Evolutionary conservation across 2,329 filamentous ascomycete species (phyloP).

Genomic region (Orbilia ellipsospora): DNA sequence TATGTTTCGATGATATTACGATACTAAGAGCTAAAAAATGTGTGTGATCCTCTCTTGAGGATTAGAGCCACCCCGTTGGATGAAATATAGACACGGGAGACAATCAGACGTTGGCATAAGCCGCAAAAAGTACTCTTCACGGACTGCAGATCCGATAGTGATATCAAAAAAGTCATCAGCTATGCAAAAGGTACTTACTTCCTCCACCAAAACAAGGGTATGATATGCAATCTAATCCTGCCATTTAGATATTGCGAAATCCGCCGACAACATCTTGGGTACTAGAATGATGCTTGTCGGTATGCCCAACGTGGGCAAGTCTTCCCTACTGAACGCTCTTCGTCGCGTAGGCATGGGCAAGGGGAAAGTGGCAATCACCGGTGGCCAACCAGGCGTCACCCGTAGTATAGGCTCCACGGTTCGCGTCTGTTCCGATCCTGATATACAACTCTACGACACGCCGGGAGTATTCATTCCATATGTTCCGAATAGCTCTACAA

Average conservation of each 20-base stretch:
- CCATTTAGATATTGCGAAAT: slow-evolving; percentile 54
- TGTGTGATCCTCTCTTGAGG: slow-evolving; percentile 46
- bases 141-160: slow-evolving; percentile 65
- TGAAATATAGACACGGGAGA: slow-evolving; percentile 64
- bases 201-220: no score
- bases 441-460: slow-evolving; percentile 86
- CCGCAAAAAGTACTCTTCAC: slow-evolving; percentile 69
- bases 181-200: slow-evolving; percentile 56
- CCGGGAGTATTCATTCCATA: slow-evolving; percentile 96
- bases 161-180: slow-evolving; percentile 63
- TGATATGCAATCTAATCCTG: background rate
- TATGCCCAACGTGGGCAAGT: slow-evolving; percentile 98
- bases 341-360: slow-evolving; percentile 74
- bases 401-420: slow-evolving; percentile 84
- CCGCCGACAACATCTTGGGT: slow-evolving; percentile 75
- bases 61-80: slow-evolving; percentile 28
- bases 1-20: no score
- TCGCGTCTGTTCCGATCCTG: slow-evolving; percentile 74
- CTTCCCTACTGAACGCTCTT: slow-evolving; percentile 88
- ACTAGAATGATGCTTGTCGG: slow-evolving; percentile 87
- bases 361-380: slow-evolving; percentile 81
- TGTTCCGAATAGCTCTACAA: slow-evolving; percentile 82
- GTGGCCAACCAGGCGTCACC: slow-evolving; percentile 88
- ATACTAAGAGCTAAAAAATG: no score
- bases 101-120: slow-evolving; percentile 68